A percentile compares a stretch with the other conserved stretches of the same genome.
These are phyloP conservation scores for Pneumocystis murina DNA, from an alignment of 1,139 yeast genomes.

Conservation along the genomic window DNA sequence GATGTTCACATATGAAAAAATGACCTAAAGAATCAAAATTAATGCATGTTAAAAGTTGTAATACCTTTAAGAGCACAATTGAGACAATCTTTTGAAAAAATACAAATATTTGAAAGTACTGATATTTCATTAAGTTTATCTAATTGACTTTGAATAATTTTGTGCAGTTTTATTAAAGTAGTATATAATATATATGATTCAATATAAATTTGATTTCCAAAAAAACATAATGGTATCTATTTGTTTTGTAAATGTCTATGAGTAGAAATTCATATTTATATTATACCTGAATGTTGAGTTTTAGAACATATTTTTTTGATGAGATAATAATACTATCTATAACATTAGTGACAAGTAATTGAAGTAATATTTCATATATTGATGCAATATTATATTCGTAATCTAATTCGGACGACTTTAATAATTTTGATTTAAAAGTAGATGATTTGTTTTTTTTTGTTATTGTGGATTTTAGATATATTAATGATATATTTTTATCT, in stretches of 20 bases:
- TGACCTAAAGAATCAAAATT: neutral
- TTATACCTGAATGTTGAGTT: neutral
- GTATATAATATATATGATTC: conserved; percentile 14
- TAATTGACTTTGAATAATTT: conserved; percentile 11
- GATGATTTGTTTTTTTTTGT: neutral
- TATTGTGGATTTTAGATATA: neutral
- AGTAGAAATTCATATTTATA: neutral
- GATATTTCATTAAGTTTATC: conserved; percentile 11
- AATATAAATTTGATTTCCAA: conserved; percentile 14
- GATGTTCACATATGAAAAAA: conserved; percentile 14
- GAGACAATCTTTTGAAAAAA: conserved; percentile 11
- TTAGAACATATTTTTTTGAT: neutral
- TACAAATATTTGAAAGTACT: conserved; percentile 13
- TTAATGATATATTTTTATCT: neutral
- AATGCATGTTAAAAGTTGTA: conserved; percentile 1
- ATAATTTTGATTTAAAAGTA: neutral
- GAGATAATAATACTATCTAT: neutral
- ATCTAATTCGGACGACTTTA: neutral
- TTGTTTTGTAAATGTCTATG: neutral
- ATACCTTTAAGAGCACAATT: conserved; percentile 15
- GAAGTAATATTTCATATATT: neutral
- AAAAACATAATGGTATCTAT: conserved; percentile 14
- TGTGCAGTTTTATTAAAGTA: conserved; percentile 12
- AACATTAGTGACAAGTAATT: neutral
- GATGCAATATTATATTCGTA: neutral